Conservation (phyloP, 1,139 yeast species). For the Yamadazyma mexicana region DNA sequence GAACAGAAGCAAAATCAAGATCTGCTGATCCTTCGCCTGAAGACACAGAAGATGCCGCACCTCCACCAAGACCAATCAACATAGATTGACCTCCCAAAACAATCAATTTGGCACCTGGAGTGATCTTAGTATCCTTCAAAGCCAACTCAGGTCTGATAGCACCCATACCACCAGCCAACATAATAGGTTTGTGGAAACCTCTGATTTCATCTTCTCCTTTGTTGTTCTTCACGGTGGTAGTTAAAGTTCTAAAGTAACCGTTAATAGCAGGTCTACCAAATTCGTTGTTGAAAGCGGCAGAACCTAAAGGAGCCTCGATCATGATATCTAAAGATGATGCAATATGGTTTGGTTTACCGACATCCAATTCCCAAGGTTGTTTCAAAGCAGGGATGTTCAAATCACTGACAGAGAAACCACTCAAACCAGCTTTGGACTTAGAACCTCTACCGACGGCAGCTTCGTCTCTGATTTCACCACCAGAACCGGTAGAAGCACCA, state of each 20-base stretch:
- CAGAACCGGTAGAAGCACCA: slow-evolving; percentile 99
- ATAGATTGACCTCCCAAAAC: slow-evolving; percentile 98
- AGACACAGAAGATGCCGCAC: slow-evolving; percentile 95
- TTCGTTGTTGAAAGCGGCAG: slow-evolving; percentile 98
- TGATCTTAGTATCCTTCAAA: slow-evolving; percentile 79
- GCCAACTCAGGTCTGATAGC: slow-evolving; percentile 93
- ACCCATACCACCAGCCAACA: slow-evolving; percentile 99
- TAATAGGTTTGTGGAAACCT: slow-evolving; percentile 98
- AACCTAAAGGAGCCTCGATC: slow-evolving; percentile 97
- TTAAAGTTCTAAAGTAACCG: slow-evolving; percentile 95
- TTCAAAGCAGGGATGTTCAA: slow-evolving; percentile 78
- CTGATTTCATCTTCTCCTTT: slow-evolving; percentile 73
- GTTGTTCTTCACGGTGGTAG: slow-evolving; percentile 68
- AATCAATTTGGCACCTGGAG: slow-evolving; percentile 89
- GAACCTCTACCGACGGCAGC: slow-evolving; percentile 99
- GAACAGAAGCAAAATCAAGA: slow-evolving; percentile 97
- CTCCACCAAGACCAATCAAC: slow-evolving; percentile 99
- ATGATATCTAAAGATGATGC: slow-evolving; percentile 92
- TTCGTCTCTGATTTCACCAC: slow-evolving; percentile 99
- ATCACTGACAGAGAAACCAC: slow-evolving; percentile 93
- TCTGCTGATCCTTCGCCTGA: slow-evolving; percentile 97
- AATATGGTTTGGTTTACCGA: slow-evolving; percentile 92
- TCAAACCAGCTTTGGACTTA: slow-evolving; percentile 91
- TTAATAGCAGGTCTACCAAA: slow-evolving; percentile 97
- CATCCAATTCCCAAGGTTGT: slow-evolving; percentile 91